These are phyloP conservation scores for Cladosporium sp. DNA, from an alignment of 2,329 filamentous ascomycete genomes.

Conservation along the genomic window DNA sequence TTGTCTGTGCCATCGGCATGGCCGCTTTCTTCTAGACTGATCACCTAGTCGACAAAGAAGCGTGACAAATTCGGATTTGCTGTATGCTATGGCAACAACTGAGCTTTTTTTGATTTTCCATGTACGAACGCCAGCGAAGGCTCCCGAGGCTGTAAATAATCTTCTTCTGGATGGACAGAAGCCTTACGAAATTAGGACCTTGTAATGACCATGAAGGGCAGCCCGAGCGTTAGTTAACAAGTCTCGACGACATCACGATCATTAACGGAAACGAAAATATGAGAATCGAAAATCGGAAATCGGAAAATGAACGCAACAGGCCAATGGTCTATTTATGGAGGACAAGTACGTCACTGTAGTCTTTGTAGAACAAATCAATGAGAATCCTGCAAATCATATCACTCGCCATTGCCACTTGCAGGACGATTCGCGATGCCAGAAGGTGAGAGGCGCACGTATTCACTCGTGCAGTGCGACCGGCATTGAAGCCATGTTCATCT, in stretches of 20 bases:
- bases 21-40: slow-evolving; percentile 5
- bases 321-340: too few relatives aligned
- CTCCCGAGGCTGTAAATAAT: neutral
- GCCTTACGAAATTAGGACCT: neutral
- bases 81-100: neutral
- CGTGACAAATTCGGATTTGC: neutral
- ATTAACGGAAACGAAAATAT: neutral
- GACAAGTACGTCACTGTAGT: too few relatives aligned
- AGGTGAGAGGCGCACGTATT: too few relatives aligned
- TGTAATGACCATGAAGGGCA: neutral
- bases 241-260: neutral
- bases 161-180: neutral
- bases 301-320: neutral
- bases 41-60: neutral
- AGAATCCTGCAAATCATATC: too few relatives aligned
- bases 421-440: too few relatives aligned
- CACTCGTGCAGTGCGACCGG: too few relatives aligned
- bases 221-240: neutral
- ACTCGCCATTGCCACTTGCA: too few relatives aligned
- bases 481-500: too few relatives aligned
- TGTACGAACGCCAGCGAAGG: neutral
- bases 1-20: slow-evolving; percentile 3
- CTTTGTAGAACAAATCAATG: too few relatives aligned
- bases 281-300: neutral
- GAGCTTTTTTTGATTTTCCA: neutral